A percentile compares a stretch with the other conserved stretches of the same genome.
phyloP scores from a whole-genome alignment of 2,329 filamentous ascomycete species.

The Epichloe hybrida region DNA sequence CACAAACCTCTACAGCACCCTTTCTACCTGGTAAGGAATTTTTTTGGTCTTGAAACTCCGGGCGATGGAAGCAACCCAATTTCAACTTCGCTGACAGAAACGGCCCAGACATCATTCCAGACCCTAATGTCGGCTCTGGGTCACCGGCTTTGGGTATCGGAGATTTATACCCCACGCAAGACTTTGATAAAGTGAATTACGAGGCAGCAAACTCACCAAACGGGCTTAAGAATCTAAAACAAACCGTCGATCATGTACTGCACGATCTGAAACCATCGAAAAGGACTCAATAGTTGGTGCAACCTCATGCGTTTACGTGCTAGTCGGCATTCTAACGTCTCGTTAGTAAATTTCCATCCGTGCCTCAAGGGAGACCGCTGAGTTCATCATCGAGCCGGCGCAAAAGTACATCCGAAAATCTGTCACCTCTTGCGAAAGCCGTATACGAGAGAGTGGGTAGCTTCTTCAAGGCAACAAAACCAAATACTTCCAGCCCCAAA shows the following conservation, averaged over 20 bases:
- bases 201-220: conserved; percentile 48
- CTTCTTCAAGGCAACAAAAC: conserved; percentile 26
- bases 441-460: conserved; percentile 28
- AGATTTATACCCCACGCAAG: conserved; percentile 35
- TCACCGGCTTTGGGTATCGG: conserved; percentile 37
- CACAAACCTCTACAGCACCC: conserved; percentile 66
- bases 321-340: not conserved
- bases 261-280: conserved; percentile 60
- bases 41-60: not conserved
- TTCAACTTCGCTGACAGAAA: not conserved
- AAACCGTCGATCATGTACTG: conserved; percentile 60
- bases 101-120: conserved; percentile 47
- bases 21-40: conserved; percentile 54
- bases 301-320: not conserved
- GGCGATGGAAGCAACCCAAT: not conserved
- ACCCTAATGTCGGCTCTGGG: conserved; percentile 45
- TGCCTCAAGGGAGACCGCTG: conserved; percentile 10
- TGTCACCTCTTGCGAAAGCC: conserved; percentile 34
- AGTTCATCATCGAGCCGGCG: conserved; percentile 9
- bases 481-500: conserved; percentile 16
- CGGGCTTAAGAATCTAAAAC: conserved; percentile 52
- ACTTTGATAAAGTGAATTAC: conserved; percentile 56
- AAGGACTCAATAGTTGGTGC: conserved; percentile 51
- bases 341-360: conserved; percentile 37
- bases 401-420: conserved; percentile 23